phyloP scores from a whole-genome alignment of 2,329 filamentous ascomycete genomes.

The Penicillium paneum region DNA sequence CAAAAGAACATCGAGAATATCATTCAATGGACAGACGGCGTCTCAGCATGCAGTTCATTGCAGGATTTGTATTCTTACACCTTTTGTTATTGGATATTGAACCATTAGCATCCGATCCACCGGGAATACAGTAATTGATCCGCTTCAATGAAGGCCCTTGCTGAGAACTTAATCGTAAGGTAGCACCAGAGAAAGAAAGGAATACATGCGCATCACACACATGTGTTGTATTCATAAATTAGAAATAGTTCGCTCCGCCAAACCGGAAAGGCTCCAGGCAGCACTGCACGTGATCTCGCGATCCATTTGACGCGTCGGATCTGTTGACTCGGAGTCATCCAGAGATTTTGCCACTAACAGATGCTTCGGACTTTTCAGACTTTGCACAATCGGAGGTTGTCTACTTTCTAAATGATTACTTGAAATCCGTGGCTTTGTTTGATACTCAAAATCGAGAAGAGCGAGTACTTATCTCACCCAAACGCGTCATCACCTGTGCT shows the following conservation, averaged over 20 bases:
- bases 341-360: slow-evolving; percentile 22
- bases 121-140: neutral
- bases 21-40: neutral
- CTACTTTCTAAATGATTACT: neutral
- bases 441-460: neutral
- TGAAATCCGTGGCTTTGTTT: neutral
- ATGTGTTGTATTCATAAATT: neutral
- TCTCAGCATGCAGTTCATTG: neutral
- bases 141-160: neutral
- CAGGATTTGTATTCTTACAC: slow-evolving; percentile 7
- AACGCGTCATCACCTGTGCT: slow-evolving; percentile 2
- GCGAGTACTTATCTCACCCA: neutral
- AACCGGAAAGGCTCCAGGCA: slow-evolving; percentile 9
- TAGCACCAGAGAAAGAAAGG: neutral
- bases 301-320: slow-evolving; percentile 34
- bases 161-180: neutral
- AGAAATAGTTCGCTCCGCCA: neutral
- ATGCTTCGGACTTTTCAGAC: neutral
- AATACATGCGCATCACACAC: neutral
- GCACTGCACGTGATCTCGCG: slow-evolving; percentile 38
- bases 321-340: slow-evolving; percentile 11
- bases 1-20: neutral
- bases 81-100: slow-evolving; percentile 1
- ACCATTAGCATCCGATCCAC: neutral
- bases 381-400: neutral